Conservation (phyloP, 2,329 filamentous ascomycete genomes). For the Xylaria sp. region DNA sequence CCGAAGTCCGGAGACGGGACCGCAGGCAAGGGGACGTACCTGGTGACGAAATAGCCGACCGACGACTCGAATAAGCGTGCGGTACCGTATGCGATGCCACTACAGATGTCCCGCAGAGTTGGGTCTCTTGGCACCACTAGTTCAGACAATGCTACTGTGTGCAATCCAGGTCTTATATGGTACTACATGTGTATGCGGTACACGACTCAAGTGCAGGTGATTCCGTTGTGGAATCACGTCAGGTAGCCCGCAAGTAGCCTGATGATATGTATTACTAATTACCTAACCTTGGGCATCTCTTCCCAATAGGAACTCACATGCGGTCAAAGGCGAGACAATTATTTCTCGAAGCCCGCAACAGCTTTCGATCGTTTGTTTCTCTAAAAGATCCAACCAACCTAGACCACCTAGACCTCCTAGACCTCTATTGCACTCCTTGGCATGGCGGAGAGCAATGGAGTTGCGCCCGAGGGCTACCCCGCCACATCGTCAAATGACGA, state of each 20-base stretch:
- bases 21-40: background rate
- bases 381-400: background rate
- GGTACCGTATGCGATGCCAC: background rate
- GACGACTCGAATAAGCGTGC: background rate
- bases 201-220: background rate
- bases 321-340: background rate
- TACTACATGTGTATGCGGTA: too few species aligned
- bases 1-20: constrained; percentile 5
- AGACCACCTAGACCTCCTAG: too few species aligned
- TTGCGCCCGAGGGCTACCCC: constrained; percentile 26
- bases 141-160: background rate
- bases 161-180: too few species aligned
- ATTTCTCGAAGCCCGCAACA: background rate
- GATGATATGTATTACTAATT: constrained; percentile 24
- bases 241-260: background rate
- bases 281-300: background rate
- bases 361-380: background rate
- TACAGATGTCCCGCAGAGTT: constrained; percentile 19
- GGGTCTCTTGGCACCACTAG: constrained; percentile 21
- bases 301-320: background rate
- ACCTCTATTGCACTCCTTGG: background rate
- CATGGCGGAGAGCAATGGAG: constrained; percentile 33
- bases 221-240: background rate
- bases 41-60: constrained; percentile 14
- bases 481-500: constrained; percentile 55